Evolutionary conservation across 192 early-diverging fungal genomes (phyloP), one percentile per base, ranked within the genome.

Genomic region (Backusella tuberculispora): DNA sequence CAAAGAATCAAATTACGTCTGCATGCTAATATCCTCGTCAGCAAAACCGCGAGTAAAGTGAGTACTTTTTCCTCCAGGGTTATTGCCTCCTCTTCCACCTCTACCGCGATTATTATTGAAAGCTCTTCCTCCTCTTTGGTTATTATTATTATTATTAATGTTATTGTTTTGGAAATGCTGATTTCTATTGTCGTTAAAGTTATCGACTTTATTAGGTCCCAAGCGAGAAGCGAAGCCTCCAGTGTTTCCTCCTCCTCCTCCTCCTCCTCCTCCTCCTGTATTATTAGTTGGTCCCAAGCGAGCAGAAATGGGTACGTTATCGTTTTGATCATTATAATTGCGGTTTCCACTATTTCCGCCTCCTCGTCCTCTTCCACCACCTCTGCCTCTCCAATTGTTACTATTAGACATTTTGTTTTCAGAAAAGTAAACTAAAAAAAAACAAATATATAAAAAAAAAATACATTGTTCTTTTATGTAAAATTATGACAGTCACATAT

Each of bases 21-120:
- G 44, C 79, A 74, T 73, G 9, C 69, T 46, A 15, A 75, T 75
- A 34, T 71, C 78, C 29, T 75, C 74, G 15, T 75, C 78, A 56
- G 46, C 66, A 13, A 76, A 46, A 6, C 45, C 67, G 15, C 78
- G 70, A 63, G 42, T 66, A 24, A 63, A 70, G 0, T 46, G 74
- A 43, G 73, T 38, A 38, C 26, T 44, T 13, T 21, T 26, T 29
- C n/a, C 37, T 3, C 65, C 38, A 34, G 29, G 29, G 38, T 66
- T 13, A 17, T 63, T 24, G 15, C 46, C 29, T 29, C 48, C 38
- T 42, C 53, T 44, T 26, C 78, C 71, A 0, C 73, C 75, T 45
- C 78, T 48, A 50, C 73, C 78, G 19, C 78, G 73, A n/a, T 40
- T 29, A 14, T 42, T 46, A 5, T 53, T 65, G 29, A 72, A 63